phyloP scores from a whole-genome alignment of 257 asterid species.

The Solanum acaule region DNA sequence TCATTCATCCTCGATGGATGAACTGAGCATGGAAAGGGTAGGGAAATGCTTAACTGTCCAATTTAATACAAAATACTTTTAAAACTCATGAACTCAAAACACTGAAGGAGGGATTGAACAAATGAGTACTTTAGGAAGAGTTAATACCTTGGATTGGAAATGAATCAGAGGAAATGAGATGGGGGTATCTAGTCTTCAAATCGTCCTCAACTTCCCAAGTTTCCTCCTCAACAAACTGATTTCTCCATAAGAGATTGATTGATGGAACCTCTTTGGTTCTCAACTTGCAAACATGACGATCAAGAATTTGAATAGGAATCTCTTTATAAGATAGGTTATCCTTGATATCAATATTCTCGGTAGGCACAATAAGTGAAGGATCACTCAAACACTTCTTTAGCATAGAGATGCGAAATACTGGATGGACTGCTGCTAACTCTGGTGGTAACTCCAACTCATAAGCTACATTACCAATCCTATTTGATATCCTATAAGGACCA shows the following conservation, averaged over 20 bases:
- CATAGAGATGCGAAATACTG: not conserved
- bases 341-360: not conserved
- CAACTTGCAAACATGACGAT: not conserved
- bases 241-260: not conserved
- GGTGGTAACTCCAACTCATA: not conserved
- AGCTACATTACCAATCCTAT: not conserved
- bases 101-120: not conserved
- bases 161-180: not conserved
- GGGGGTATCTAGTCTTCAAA: not conserved
- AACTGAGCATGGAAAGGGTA: not conserved
- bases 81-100: not conserved
- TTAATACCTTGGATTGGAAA: not conserved
- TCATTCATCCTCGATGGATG: not conserved
- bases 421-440: not conserved
- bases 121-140: not conserved
- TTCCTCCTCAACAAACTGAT: not conserved
- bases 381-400: not conserved
- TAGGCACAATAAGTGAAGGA: not conserved
- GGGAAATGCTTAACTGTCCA: no score
- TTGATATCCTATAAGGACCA: not conserved
- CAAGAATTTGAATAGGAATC: no score
- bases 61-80: not conserved
- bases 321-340: not conserved
- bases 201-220: not conserved
- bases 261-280: not conserved